phyloP scores from a whole-genome alignment of 1,284 basidiomycete genomes.

The Heterobasidion irregulare region DNA sequence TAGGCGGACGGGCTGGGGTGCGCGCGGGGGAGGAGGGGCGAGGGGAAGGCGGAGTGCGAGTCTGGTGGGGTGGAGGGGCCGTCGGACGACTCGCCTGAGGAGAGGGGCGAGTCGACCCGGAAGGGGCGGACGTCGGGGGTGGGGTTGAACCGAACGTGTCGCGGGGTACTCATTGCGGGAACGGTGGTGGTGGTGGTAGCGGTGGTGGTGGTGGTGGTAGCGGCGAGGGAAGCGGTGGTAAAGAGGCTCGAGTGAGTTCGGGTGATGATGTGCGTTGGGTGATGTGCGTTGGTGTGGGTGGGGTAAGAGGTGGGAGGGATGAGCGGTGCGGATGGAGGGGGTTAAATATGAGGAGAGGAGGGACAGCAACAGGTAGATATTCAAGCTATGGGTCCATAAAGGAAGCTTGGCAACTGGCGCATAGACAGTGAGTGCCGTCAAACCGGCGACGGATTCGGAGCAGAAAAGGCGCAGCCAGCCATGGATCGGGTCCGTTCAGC shows the following conservation, averaged over 20 bases:
- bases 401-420: not conserved
- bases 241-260: too few relatives aligned
- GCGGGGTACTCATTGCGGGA: not conserved
- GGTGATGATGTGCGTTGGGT: too few relatives aligned
- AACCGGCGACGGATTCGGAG: not conserved
- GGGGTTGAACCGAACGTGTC: slow-evolving; percentile 10
- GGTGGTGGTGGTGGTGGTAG: not conserved
- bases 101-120: slow-evolving; percentile 5
- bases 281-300: not conserved
- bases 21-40: slow-evolving; percentile 1
- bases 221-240: too few relatives aligned
- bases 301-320: not conserved
- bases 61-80: slow-evolving; percentile 11
- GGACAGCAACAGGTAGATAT: not conserved
- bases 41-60: slow-evolving; percentile 6
- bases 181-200: not conserved
- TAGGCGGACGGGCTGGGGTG: not conserved
- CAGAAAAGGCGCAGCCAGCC: not conserved
- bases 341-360: not conserved
- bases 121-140: slow-evolving; percentile 6
- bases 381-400: not conserved
- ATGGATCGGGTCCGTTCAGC: not conserved
- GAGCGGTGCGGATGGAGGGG: not conserved
- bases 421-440: not conserved
- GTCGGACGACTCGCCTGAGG: slow-evolving; percentile 5